phyloP scores from a whole-genome alignment of 2,329 filamentous ascomycete species.

The Pyrenophora teres region DNA sequence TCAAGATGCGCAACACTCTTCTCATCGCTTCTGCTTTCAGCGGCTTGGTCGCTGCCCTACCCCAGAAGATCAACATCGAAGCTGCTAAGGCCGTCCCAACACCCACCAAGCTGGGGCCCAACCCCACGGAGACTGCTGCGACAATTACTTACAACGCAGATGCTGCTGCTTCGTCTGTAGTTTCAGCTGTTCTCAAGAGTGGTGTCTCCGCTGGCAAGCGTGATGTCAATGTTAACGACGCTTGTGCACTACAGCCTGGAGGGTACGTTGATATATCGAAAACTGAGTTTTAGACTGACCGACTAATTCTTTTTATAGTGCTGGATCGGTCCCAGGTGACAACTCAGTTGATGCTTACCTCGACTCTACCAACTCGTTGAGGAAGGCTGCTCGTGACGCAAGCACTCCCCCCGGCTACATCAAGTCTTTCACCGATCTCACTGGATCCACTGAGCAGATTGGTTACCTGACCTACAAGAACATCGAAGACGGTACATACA shows the following conservation, averaged over 20 bases:
- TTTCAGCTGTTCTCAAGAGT: slow-evolving; percentile 11
- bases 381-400: slow-evolving; percentile 15
- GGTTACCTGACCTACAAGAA: slow-evolving; percentile 37
- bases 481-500: slow-evolving; percentile 21
- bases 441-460: slow-evolving; percentile 28
- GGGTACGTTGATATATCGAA: slow-evolving; percentile 14
- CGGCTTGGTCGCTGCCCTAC: slow-evolving; percentile 26
- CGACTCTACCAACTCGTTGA: slow-evolving; percentile 6
- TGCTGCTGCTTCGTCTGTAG: slow-evolving; percentile 15
- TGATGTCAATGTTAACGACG: slow-evolving; percentile 10
- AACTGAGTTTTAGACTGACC: not conserved
- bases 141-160: slow-evolving; percentile 1
- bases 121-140: slow-evolving; percentile 18
- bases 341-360: slow-evolving; percentile 17
- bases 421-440: slow-evolving; percentile 22
- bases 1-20: slow-evolving; percentile 32
- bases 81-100: slow-evolving; percentile 43
- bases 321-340: not conserved
- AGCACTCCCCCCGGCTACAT: slow-evolving; percentile 22
- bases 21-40: slow-evolving; percentile 19
- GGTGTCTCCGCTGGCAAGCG: slow-evolving; percentile 18
- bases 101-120: slow-evolving; percentile 32
- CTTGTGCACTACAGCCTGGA: slow-evolving; percentile 10
- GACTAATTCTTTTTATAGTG: slow-evolving; percentile 1
- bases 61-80: slow-evolving; percentile 45